These are phyloP conservation scores for Phaeosphaeriaceae sp. DNA, from an alignment of 2,329 filamentous ascomycete species.

Conservation along the genomic window DNA sequence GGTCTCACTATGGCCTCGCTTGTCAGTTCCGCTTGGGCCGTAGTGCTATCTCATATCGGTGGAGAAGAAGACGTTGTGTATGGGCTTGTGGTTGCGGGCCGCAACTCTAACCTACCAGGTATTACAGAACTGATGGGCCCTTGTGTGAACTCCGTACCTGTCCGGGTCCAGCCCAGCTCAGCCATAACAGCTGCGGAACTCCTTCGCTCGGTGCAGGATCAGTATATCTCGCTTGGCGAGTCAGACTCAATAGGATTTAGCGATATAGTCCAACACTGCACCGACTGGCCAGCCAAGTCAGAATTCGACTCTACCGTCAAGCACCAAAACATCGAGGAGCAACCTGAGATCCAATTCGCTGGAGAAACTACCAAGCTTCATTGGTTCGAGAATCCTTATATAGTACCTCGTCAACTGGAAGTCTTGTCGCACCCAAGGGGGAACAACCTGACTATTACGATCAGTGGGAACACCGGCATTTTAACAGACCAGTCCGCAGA, in stretches of 20 bases:
- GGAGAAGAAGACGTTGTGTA: conserved; percentile 30
- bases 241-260: too few relatives aligned
- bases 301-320: conserved; percentile 1
- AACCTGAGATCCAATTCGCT: conserved; percentile 1
- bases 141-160: conserved; percentile 67
- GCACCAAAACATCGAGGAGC: conserved; percentile 7
- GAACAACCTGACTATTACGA: too few relatives aligned
- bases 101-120: conserved; percentile 27
- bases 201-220: too few relatives aligned
- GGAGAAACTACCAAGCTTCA: neutral
- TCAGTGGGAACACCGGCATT: too few relatives aligned
- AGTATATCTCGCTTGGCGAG: too few relatives aligned
- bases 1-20: conserved; percentile 47
- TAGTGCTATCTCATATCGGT: conserved; percentile 38
- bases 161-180: too few relatives aligned
- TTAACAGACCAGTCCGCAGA: too few relatives aligned
- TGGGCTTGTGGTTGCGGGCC: conserved; percentile 36
- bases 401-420: too few relatives aligned
- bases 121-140: conserved; percentile 94
- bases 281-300: conserved; percentile 3
- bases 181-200: too few relatives aligned
- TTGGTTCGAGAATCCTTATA: too few relatives aligned
- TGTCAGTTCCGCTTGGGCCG: conserved; percentile 49
- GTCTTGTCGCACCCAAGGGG: too few relatives aligned
- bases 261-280: neutral